Conservation (phyloP, 306 rosid species). For the Cicer bijugum region DNA sequence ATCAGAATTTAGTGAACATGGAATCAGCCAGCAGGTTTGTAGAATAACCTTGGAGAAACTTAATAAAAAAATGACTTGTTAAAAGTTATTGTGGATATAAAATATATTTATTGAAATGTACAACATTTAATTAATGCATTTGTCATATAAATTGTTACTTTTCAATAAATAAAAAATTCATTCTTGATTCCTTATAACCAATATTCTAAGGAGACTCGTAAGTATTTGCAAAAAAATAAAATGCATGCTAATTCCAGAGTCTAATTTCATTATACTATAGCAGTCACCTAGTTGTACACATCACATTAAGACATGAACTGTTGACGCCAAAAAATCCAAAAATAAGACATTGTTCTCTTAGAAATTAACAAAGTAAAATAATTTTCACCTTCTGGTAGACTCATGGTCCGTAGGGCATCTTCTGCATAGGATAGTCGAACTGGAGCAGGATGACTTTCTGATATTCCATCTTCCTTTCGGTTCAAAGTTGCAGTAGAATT, state of each 20-base stretch:
- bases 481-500: conserved; percentile 46
- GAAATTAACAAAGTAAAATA: conserved; percentile 39
- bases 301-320: conserved; percentile 21
- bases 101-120: not conserved
- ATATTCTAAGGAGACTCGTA: not conserved
- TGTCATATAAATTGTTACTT: not conserved
- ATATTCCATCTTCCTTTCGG: conserved; percentile 65
- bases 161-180: not conserved
- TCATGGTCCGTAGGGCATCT: conserved; percentile 82
- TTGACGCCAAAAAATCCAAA: not conserved
- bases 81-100: not conserved
- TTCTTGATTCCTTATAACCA: not conserved
- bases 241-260: not conserved
- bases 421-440: conserved; percentile 81
- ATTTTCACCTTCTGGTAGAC: conserved; percentile 81
- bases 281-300: conserved; percentile 24
- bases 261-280: conserved; percentile 24
- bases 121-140: not conserved
- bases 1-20: conserved; percentile 15
- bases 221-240: not conserved
- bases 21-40: conserved; percentile 4
- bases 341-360: not conserved
- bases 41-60: conserved; percentile 25
- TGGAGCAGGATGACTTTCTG: conserved; percentile 59
- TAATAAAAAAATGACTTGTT: not conserved